These are phyloP conservation scores for Colletotrichum acutatum DNA, from an alignment of 2,329 filamentous ascomycete genomes.

Conservation along the genomic window DNA sequence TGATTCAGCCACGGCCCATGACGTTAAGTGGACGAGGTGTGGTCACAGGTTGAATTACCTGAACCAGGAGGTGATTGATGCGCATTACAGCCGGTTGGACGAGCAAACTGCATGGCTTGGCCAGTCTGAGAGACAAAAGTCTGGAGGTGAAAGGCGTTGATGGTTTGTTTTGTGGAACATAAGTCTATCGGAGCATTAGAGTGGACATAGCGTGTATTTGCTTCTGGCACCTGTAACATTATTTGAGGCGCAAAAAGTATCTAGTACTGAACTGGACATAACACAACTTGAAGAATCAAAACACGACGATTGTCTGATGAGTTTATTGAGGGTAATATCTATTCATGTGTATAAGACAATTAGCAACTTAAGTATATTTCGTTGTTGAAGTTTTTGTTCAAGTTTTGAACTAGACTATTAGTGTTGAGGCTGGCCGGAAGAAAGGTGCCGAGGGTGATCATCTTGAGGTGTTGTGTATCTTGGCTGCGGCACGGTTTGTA, in stretches of 20 bases:
- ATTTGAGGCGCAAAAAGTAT: neutral
- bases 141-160: neutral
- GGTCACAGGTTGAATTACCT: slow-evolving; percentile 36
- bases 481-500: neutral
- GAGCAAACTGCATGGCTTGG: slow-evolving; percentile 31
- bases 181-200: slow-evolving; percentile 1
- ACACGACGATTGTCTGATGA: no score
- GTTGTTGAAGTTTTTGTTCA: no score
- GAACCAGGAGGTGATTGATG: slow-evolving; percentile 33
- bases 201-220: neutral
- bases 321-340: no score
- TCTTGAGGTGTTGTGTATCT: no score
- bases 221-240: neutral
- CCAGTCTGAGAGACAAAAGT: neutral
- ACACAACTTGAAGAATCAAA: no score
- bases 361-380: no score
- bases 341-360: no score
- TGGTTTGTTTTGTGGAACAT: neutral
- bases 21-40: slow-evolving; percentile 33
- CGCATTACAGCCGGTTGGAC: slow-evolving; percentile 31
- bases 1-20: slow-evolving; percentile 31
- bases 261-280: neutral
- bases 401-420: no score
- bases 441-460: no score
- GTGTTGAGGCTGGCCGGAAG: no score